These are phyloP conservation scores for Debaryomyces prosopidis DNA, from an alignment of 805 yeast species.

Conservation along the genomic window DNA sequence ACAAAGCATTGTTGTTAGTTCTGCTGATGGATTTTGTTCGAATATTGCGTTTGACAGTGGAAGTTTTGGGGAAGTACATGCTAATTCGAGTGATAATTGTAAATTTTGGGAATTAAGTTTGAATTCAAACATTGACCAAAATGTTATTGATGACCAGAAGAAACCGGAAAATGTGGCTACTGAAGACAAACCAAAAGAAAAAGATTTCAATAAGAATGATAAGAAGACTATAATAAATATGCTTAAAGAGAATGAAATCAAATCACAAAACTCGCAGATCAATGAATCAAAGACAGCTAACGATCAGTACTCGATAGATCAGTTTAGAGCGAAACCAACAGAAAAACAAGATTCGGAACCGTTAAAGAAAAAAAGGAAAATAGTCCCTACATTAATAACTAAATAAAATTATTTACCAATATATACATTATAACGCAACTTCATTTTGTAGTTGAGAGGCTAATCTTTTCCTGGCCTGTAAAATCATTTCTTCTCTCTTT, in stretches of 20 bases:
- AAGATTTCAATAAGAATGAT: neutral
- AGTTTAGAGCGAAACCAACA: neutral
- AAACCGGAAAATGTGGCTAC: no score
- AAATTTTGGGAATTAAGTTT: neutral
- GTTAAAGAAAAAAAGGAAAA: constrained; percentile 26
- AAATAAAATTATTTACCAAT: constrained; percentile 1
- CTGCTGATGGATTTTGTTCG: constrained; percentile 93
- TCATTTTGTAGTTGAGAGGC: constrained; percentile 36
- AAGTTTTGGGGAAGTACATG: constrained; percentile 51
- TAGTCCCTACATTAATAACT: constrained; percentile 33
- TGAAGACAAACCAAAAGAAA: neutral
- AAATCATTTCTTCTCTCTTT: constrained; percentile 42
- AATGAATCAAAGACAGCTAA: neutral
- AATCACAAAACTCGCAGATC: neutral
- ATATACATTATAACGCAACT: constrained; percentile 5
- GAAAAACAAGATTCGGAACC: neutral
- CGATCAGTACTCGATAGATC: neutral
- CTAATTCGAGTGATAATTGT: neutral
- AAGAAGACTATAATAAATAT: neutral
- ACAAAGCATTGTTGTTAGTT: constrained; percentile 62
- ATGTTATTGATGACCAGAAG: no score
- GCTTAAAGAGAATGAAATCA: neutral
- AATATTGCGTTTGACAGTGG: constrained; percentile 53
- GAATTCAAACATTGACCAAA: neutral
- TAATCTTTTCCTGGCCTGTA: constrained; percentile 49